Evolutionary conservation across 2,329 filamentous ascomycete genomes (phyloP).

Genomic region (Nectriaceae sp.): DNA sequence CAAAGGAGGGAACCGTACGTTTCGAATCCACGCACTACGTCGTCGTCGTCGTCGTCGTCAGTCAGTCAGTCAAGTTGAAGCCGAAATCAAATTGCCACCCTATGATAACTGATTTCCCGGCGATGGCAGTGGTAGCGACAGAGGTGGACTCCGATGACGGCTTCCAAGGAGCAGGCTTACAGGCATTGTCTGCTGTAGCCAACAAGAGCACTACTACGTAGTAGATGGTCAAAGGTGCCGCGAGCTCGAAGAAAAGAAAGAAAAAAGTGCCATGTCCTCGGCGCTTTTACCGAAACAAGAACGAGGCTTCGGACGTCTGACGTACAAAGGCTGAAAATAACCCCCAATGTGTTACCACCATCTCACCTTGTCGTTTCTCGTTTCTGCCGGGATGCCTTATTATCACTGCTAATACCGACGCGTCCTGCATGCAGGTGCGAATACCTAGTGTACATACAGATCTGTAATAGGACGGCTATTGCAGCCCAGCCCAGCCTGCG

Average conservation of each 20-base stretch:
- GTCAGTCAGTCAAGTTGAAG: background rate
- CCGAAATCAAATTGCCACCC: background rate
- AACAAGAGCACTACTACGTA: background rate
- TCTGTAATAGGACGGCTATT: too few species aligned
- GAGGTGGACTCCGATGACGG: background rate
- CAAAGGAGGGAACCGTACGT: too few species aligned
- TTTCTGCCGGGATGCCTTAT: background rate
- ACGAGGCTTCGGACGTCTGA: background rate
- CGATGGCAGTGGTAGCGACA: background rate
- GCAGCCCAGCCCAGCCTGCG: background rate
- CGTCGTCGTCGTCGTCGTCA: too few species aligned
- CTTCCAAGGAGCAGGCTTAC: background rate
- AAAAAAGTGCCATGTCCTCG: background rate
- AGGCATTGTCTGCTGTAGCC: background rate
- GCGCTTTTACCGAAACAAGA: background rate
- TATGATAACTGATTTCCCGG: background rate
- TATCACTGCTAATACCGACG: too few species aligned
- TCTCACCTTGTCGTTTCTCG: background rate
- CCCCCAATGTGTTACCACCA: background rate
- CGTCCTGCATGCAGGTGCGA: too few species aligned
- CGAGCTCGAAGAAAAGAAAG: background rate
- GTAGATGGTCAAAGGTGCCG: background rate
- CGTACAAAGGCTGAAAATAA: background rate
- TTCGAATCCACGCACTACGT: background rate
- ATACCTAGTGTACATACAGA: too few species aligned